These are phyloP conservation scores for Leishmania martiniquensis DNA, from an alignment of 208 protist species.

Conservation along the genomic window DNA sequence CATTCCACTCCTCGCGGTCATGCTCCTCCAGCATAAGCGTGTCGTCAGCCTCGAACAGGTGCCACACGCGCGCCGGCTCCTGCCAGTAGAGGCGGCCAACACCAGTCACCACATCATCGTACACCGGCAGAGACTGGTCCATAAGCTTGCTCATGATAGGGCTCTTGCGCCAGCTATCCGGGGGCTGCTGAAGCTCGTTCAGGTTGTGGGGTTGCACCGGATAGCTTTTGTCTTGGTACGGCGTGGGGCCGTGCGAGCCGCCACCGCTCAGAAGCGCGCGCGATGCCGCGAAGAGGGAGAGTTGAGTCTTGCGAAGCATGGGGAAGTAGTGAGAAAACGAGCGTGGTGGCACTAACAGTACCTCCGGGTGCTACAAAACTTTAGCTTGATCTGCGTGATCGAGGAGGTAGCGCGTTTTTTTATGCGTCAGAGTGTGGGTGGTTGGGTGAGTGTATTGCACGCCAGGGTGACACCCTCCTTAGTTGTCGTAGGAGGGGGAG, in stretches of 20 bases:
- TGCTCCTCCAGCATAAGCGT: conserved; percentile 92
- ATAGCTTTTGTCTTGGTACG: conserved; percentile 88
- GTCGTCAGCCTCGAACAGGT: conserved; percentile 89
- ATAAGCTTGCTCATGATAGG: conserved; percentile 91
- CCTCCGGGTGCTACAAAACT: conserved; percentile 7
- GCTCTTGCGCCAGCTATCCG: conserved; percentile 85
- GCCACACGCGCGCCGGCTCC: conserved; percentile 86
- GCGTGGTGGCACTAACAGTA: conserved; percentile 17
- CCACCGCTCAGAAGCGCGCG: conserved; percentile 62
- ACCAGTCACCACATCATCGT: conserved; percentile 87
- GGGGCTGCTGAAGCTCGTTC: conserved; percentile 78
- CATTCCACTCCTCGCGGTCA: conserved; percentile 92
- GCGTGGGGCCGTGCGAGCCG: conserved; percentile 56
- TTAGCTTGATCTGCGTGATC: not conserved
- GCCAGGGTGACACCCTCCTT: not conserved
- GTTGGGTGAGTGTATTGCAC: not conserved
- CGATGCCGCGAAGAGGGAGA: conserved; percentile 67
- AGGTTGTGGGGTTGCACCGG: conserved; percentile 84
- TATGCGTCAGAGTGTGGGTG: not conserved
- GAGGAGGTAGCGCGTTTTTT: not conserved
- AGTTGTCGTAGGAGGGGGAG: not conserved
- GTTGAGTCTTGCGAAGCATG: conserved; percentile 81
- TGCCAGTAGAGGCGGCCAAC: conserved; percentile 86
- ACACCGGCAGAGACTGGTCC: conserved; percentile 85
- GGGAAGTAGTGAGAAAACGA: conserved; percentile 11